Evolutionary conservation across 805 yeast species (phyloP), one percentile per base, ranked within the genome.

Genomic region (Monosporozyma aerobia): DNA sequence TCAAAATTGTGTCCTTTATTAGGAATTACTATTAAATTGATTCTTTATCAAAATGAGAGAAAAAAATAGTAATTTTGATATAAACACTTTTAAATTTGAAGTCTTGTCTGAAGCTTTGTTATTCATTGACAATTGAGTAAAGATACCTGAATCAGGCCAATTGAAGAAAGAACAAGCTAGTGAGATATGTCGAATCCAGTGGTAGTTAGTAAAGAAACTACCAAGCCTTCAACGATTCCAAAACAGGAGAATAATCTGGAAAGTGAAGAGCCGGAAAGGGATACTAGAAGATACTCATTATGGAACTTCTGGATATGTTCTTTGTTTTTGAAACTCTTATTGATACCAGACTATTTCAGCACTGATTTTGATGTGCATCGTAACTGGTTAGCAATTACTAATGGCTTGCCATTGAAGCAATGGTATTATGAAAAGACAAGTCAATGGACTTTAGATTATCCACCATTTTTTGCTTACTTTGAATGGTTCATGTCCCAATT

Each of bases 331-430:
- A 84, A 84, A 57, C 65, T 83, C 10, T 71, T 86, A 23, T 70
- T 86, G n/a, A 77, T 81, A 51, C 83, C 86, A 7, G 89, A 92
- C 1, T 94, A 92, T 68, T 90, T 81, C 59, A 90, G 97, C 11
- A 94, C 98, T 0, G 99, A 94, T 68, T 92, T 94, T 62, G 99
- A 94, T 65, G 99, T 94, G 25, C 99, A 94, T 68, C 74, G 99
- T 54, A 94, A 94, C 64, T 94, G 99, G 99, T 76, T 94, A 22
- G 96, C 99, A 0, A 84, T 94, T 49, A 92, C 98, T 0, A 71
- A 82, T 60, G 76, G 76, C 5, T 69, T 90, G 19, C 97, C 97
- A 0, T 48, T 90, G 16, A 70, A 70, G 14, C 66, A 85, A 51
- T 94, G 99, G 99, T 94, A 94, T 65, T 65, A 75, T 44, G 96